Base-by-base conservation (phyloP, 2,329 filamentous ascomycete species). In the Ceratocystis lukuohia region DNA sequence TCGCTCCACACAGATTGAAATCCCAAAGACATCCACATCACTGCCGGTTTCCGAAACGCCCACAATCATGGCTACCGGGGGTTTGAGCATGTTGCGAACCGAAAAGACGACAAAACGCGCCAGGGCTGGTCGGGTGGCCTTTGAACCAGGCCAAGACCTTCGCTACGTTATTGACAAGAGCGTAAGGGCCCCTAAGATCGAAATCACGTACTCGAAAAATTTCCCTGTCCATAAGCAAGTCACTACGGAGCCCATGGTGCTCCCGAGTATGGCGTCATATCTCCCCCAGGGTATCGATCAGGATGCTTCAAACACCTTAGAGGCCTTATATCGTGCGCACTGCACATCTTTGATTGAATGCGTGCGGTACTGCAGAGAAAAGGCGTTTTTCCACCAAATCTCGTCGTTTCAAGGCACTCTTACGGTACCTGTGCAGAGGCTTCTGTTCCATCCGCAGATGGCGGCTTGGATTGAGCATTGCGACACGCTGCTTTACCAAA, bases 321-420 rank as follows among this genome's bases (percentile, higher is more conserved):
- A 86, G 46, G 92, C 93, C 3, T 81, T 97, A 28, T 99, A 99
- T 74, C 86, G 91, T 62, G 94, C 93, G 2, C 93, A 97, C 74
- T 96, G 92, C 74, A 96, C 94, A 15, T 96, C 92, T 0, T 82
- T 99, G 4, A 88, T 99, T 41, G 94, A 99, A 75, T 93, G 91
- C 71, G 91, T 99, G 69, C 88, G 94, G 37, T 97, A 90, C 75
- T 96, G 93, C 80, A 95, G 94, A 73, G 91, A 96, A 75, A 96
- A 96, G 77, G 93, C 91, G 5, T 96, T 99, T 74, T 96, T 96
- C 74, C 90, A 95, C 70, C 83, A 96, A 17, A 96, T 95, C 74
- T 92, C 89, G 5, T 94, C 93, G 0, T 97, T 99, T 74, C 91
- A 96, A 72, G 94, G 94, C 66, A 97, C 92, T 1, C 83, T 99